Conservation (phyloP, 106 monocot species). For the Hemerocallis citrina region DNA sequence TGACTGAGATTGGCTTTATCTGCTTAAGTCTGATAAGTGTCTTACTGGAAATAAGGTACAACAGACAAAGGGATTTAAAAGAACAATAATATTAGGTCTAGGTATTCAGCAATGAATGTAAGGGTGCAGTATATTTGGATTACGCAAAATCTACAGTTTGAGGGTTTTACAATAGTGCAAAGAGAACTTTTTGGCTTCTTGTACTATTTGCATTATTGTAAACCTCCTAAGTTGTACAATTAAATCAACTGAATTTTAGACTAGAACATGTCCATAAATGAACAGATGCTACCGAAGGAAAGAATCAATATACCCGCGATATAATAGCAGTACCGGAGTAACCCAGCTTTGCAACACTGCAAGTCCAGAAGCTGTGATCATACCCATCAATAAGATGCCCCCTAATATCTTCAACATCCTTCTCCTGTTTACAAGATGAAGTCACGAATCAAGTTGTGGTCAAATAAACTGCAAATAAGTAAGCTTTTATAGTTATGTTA, state of each 20-base stretch:
- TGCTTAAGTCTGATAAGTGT: constrained; percentile 6
- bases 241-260: no score
- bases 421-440: constrained; percentile 47
- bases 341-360: constrained; percentile 87
- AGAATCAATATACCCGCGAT: constrained; percentile 60
- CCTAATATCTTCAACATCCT: constrained; percentile 77
- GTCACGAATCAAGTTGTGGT: not conserved
- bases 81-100: not conserved
- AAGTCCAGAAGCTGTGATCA: constrained; percentile 85
- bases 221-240: no score
- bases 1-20: constrained; percentile 91
- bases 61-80: not conserved
- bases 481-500: no score
- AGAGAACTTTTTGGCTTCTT: no score
- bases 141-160: no score
- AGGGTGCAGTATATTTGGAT: not conserved
- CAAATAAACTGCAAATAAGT: not conserved
- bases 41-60: not conserved
- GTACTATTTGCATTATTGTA: no score
- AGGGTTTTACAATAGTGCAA: no score
- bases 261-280: not conserved
- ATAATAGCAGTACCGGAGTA: constrained; percentile 95
- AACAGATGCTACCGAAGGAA: not conserved
- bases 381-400: constrained; percentile 74
- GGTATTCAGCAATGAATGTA: not conserved